Evolutionary conservation across 805 yeast species (phyloP).

Genomic region (Metschnikowia reukaufii): DNA sequence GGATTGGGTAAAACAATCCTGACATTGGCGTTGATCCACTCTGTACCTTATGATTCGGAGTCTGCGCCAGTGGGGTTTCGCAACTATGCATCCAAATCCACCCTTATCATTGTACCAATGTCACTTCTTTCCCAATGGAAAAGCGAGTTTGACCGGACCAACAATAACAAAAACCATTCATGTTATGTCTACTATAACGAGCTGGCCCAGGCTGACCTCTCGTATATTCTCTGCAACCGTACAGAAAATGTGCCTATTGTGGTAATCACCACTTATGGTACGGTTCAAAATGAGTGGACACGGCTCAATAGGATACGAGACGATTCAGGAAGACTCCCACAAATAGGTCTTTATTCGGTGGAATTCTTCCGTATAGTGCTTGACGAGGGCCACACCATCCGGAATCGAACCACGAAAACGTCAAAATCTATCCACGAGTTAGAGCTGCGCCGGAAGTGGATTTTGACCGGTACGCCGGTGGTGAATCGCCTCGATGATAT

Average conservation of each 20-base stretch:
- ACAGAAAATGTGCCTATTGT: constrained; percentile 58
- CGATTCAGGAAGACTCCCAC: constrained; percentile 27
- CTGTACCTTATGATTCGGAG: constrained; percentile 54
- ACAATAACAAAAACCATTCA: constrained; percentile 40
- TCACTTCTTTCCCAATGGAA: constrained; percentile 92
- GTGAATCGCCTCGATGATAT: constrained; percentile 86
- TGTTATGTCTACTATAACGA: constrained; percentile 78
- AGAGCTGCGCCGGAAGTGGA: constrained; percentile 71
- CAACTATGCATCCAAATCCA: constrained; percentile 66
- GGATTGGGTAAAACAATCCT: constrained; percentile 94
- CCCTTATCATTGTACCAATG: constrained; percentile 86
- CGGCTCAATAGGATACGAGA: constrained; percentile 37
- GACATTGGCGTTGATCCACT: constrained; percentile 67
- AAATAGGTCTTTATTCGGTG: constrained; percentile 65
- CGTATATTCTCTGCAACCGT: constrained; percentile 40
- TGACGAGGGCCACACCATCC: constrained; percentile 89
- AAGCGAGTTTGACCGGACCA: constrained; percentile 66
- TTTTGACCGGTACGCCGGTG: constrained; percentile 90
- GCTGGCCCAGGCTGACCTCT: constrained; percentile 51
- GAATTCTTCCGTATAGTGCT: constrained; percentile 73
- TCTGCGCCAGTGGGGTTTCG: constrained; percentile 15
- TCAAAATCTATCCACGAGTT: constrained; percentile 74
- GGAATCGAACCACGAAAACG: constrained; percentile 76
- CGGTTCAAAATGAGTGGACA: constrained; percentile 73
- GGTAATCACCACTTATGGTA: constrained; percentile 84